Evolutionary conservation across 139 green algal genomes (phyloP).

Genomic region (Coelastrella sp.): DNA sequence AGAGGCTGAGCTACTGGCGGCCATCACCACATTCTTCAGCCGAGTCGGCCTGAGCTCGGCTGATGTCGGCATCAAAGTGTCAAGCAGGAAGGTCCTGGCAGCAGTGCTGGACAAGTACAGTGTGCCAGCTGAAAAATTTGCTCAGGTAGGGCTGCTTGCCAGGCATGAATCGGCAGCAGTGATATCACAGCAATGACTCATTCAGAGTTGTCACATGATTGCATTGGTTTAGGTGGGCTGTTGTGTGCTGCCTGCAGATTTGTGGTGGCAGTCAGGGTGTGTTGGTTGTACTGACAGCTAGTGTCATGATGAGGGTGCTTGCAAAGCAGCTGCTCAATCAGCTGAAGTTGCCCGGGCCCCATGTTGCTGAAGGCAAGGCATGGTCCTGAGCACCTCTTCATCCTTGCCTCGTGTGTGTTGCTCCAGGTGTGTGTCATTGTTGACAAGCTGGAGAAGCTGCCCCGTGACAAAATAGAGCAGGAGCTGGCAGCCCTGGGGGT

Average conservation of each 20-base stretch:
- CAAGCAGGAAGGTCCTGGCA: constrained; percentile 91
- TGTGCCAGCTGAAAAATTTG: constrained; percentile 80
- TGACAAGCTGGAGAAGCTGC: constrained; percentile 96
- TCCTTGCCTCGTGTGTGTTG: neutral
- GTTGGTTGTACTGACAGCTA: too few relatives aligned
- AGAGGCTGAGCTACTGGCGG: constrained; percentile 96
- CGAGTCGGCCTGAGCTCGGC: constrained; percentile 75
- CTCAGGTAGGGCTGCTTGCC: constrained; percentile 24
- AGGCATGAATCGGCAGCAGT: neutral
- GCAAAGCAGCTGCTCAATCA: too few relatives aligned
- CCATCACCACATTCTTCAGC: constrained; percentile 92
- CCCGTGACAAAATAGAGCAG: constrained; percentile 76
- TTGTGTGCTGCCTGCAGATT: too few relatives aligned
- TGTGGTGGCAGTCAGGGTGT: too few relatives aligned
- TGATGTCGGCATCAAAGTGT: constrained; percentile 96
- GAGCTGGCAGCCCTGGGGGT: constrained; percentile 79
- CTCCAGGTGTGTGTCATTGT: constrained; percentile 89
- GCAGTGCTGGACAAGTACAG: constrained; percentile 72
- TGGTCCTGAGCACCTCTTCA: neutral
- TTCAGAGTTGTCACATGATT: too few relatives aligned
- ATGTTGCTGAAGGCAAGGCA: too few relatives aligned
- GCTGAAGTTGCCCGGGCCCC: too few relatives aligned
- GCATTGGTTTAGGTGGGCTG: too few relatives aligned
- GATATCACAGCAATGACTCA: too few relatives aligned
- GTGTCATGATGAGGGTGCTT: too few relatives aligned